A percentile compares a stretch with the other conserved stretches of the same genome.
Evolutionary conservation across 345 rosid genomes (phyloP).

Genomic region (Abelmoschus esculentus): DNA sequence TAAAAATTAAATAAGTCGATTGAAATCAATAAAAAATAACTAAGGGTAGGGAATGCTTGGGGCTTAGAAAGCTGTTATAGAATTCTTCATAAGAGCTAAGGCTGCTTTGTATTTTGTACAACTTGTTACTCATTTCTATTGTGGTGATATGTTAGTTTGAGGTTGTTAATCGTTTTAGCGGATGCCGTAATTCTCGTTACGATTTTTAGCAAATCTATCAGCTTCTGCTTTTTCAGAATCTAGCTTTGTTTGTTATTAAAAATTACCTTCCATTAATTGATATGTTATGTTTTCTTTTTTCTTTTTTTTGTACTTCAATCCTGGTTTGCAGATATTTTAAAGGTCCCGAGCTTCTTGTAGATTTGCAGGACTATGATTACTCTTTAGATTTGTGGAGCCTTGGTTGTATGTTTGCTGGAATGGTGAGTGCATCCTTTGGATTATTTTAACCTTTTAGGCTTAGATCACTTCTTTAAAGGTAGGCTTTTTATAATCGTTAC

Average conservation of each 20-base stretch:
- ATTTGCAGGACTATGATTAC: conserved; percentile 95
- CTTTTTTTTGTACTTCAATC: background rate
- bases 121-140: background rate
- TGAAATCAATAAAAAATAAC: background rate
- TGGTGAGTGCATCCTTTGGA: conserved; percentile 40
- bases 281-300: background rate
- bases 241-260: background rate
- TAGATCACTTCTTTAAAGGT: background rate
- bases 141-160: background rate
- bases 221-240: background rate
- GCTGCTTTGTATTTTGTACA: background rate
- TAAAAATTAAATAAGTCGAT: background rate
- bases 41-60: background rate
- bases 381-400: conserved; percentile 98
- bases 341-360: conserved; percentile 98
- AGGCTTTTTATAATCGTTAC: conserved; percentile 2
- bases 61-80: background rate
- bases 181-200: background rate
- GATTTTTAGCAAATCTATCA: background rate
- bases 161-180: background rate
- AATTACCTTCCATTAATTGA: background rate
- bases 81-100: background rate
- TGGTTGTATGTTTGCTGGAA: conserved; percentile 99
- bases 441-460: conserved; percentile 4
- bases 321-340: conserved; percentile 67